Conservation (phyloP, 768 basidiomycete species). For the Suillus clintonianus region DNA sequence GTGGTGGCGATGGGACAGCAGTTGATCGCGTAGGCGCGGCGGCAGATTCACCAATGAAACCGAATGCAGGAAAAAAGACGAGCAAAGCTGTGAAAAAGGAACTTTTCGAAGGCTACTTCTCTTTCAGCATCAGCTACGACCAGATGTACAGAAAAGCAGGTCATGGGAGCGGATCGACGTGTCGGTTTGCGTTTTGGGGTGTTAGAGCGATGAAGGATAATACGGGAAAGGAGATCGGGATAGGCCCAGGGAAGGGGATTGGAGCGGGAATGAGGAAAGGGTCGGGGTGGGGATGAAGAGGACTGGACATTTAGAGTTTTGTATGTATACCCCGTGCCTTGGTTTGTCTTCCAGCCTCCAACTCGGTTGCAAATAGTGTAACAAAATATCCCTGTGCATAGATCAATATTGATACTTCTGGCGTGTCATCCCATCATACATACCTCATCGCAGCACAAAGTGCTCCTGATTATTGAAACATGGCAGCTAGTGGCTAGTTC, state of each 20-base stretch:
- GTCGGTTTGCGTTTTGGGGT: conserved; percentile 38
- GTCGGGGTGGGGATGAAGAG: neutral
- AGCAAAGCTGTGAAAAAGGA: conserved; percentile 23
- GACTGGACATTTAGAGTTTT: neutral
- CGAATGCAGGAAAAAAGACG: neutral
- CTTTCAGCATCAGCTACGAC: conserved; percentile 37
- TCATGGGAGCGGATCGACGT: conserved; percentile 33
- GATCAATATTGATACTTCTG: neutral
- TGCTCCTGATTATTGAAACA: neutral
- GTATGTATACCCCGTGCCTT: neutral
- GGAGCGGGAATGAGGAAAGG: neutral
- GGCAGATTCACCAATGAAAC: conserved; percentile 1
- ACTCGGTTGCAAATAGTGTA: neutral
- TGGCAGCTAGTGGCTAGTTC: neutral
- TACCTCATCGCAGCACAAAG: neutral
- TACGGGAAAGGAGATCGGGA: conserved; percentile 35
- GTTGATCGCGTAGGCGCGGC: conserved; percentile 15
- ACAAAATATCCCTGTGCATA: neutral
- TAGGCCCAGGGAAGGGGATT: conserved; percentile 30
- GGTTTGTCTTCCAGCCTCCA: neutral
- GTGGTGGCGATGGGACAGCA: neutral
- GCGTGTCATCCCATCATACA: neutral
- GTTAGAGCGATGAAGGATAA: conserved; percentile 37
- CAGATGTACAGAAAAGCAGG: conserved; percentile 36
- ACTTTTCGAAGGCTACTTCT: conserved; percentile 42